These are phyloP conservation scores for Anthoceros angustus DNA, from an alignment of 225 moss, liverwort and hornwort species.

Conservation along the genomic window DNA sequence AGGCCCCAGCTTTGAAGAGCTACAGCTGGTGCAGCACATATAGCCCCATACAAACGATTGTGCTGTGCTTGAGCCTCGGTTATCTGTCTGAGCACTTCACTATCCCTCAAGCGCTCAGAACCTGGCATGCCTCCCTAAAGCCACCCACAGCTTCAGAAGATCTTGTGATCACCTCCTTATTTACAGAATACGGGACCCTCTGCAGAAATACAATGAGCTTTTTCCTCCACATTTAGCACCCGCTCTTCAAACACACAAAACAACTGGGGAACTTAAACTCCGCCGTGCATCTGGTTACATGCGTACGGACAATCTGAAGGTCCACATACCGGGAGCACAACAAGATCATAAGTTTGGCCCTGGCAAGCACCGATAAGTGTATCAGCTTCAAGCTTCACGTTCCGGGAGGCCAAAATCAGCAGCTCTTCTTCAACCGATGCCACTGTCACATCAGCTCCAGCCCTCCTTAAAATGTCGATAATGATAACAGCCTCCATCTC, in stretches of 20 bases:
- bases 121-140: conserved; percentile 80
- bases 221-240: neutral
- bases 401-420: conserved; percentile 44
- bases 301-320: neutral
- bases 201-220: neutral
- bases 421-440: conserved; percentile 64
- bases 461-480: conserved; percentile 71
- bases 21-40: conserved; percentile 80
- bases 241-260: neutral
- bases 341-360: conserved; percentile 45
- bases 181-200: conserved; percentile 4
- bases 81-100: conserved; percentile 30
- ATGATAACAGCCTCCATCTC: conserved; percentile 93
- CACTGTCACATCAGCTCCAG: conserved; percentile 64
- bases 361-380: conserved; percentile 49
- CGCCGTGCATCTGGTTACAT: neutral
- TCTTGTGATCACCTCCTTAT: conserved; percentile 15
- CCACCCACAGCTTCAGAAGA: conserved; percentile 22
- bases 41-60: conserved; percentile 49
- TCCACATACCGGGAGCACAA: conserved; percentile 40
- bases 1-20: conserved; percentile 73
- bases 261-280: conserved; percentile 2
- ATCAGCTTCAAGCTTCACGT: conserved; percentile 63
- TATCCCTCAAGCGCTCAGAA: conserved; percentile 57
- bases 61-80: conserved; percentile 48